Percentiles rank a stretch among this genome's conserved stretches.
phyloP scores from a whole-genome alignment of 306 rosid genomes.

The Cicer arietinum region DNA sequence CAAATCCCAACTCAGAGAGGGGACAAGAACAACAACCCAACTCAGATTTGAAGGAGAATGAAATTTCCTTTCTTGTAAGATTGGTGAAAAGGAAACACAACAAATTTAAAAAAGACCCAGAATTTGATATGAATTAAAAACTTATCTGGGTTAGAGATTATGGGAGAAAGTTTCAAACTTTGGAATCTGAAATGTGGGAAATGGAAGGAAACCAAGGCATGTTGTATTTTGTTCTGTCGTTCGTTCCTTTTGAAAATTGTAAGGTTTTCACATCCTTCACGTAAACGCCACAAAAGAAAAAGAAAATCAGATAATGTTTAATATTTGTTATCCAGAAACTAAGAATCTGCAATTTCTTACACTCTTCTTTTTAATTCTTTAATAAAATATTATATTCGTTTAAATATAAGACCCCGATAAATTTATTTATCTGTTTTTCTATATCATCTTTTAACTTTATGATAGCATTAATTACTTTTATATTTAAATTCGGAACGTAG shows the following conservation, averaged over 20 bases:
- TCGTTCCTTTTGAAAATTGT: slow-evolving; percentile 23
- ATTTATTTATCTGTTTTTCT: too few relatives aligned
- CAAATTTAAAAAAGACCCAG: background rate
- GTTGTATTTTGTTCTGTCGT: slow-evolving; percentile 26
- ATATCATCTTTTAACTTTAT: too few relatives aligned
- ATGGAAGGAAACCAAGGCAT: slow-evolving; percentile 35
- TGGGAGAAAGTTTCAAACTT: slow-evolving; percentile 41
- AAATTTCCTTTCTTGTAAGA: slow-evolving; percentile 11
- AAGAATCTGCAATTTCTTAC: slow-evolving; percentile 42
- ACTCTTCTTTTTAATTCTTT: slow-evolving; percentile 12
- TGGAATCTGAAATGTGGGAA: slow-evolving; percentile 45
- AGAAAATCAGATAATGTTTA: slow-evolving; percentile 35
- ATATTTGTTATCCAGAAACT: slow-evolving; percentile 18
- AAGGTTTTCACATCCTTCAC: slow-evolving; percentile 57
- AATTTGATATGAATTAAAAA: slow-evolving; percentile 32
- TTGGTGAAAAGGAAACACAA: background rate
- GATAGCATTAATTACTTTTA: too few relatives aligned
- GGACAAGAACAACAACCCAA: slow-evolving; percentile 42
- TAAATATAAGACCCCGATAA: too few relatives aligned
- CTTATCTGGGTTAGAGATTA: slow-evolving; percentile 59
- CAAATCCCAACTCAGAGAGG: slow-evolving; percentile 58
- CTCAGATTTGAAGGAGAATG: slow-evolving; percentile 42
- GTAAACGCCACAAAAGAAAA: slow-evolving; percentile 58
- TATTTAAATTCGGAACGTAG: too few relatives aligned
- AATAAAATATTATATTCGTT: background rate